These are phyloP conservation scores for Boletus barrowsii DNA, from an alignment of 768 basidiomycete species.

Conservation along the genomic window DNA sequence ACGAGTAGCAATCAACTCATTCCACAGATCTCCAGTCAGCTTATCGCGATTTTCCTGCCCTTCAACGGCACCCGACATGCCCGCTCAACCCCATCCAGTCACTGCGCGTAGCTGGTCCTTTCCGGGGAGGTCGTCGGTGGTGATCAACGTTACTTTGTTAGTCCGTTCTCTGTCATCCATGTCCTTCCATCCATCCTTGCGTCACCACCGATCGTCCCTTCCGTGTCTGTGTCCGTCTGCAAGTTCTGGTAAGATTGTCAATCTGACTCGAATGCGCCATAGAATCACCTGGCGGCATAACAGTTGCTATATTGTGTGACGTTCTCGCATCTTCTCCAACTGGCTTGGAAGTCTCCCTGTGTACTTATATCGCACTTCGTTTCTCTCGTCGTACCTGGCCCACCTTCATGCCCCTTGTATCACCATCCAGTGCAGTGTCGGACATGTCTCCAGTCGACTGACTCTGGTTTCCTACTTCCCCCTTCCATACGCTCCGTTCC, in stretches of 20 bases:
- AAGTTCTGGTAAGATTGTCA: conserved; percentile 15
- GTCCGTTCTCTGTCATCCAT: conserved; percentile 16
- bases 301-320: conserved; percentile 13
- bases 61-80: background rate
- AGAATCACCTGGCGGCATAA: conserved; percentile 3
- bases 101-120: background rate
- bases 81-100: background rate
- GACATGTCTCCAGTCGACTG: conserved; percentile 2
- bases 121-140: conserved; percentile 1
- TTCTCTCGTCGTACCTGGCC: conserved; percentile 4
- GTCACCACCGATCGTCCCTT: conserved; percentile 9
- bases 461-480: conserved; percentile 17
- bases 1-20: conserved; percentile 12
- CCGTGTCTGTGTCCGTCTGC: background rate
- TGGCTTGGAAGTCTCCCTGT: background rate
- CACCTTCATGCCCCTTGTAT: conserved; percentile 11
- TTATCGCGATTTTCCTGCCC: background rate
- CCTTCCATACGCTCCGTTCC: conserved; percentile 17
- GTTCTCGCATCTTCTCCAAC: conserved; percentile 4
- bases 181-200: conserved; percentile 3
- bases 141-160: conserved; percentile 7
- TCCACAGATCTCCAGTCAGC: background rate
- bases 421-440: conserved; percentile 6
- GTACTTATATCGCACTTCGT: conserved; percentile 5
- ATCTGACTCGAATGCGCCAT: conserved; percentile 5